Percentiles rank a stretch among this genome's conserved stretches.
Evolutionary conservation across 768 basidiomycete genomes (phyloP).

Genomic region (Amanita pallidorosea): DNA sequence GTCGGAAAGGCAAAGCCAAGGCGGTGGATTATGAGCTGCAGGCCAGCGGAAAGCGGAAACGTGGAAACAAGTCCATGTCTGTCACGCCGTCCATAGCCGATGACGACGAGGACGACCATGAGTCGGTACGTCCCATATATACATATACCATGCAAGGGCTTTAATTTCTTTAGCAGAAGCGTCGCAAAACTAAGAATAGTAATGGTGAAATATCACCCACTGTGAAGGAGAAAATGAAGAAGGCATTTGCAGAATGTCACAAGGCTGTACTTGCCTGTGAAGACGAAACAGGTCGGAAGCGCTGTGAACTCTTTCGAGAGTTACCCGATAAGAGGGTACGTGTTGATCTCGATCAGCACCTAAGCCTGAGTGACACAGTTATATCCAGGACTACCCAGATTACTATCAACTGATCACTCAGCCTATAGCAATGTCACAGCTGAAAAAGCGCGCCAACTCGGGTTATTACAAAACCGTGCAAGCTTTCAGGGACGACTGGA

Average conservation of each 20-base stretch:
- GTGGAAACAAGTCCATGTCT: conserved; percentile 61
- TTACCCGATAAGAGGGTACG: conserved; percentile 70
- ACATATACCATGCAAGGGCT: not conserved
- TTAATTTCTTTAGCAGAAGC: conserved; percentile 45
- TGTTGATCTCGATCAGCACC: not conserved
- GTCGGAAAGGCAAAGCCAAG: conserved; percentile 53
- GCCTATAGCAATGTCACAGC: conserved; percentile 81
- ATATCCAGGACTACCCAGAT: conserved; percentile 70
- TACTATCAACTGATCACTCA: conserved; percentile 84
- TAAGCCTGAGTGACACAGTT: not conserved
- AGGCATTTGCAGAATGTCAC: conserved; percentile 67
- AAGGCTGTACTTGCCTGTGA: conserved; percentile 64
- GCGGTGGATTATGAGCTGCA: conserved; percentile 39
- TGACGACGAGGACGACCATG: conserved; percentile 70
- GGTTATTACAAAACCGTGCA: conserved; percentile 66
- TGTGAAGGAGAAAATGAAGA: conserved; percentile 72
- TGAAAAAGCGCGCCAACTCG: conserved; percentile 65
- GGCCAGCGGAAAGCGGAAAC: conserved; percentile 63
- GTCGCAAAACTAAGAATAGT: conserved; percentile 58
- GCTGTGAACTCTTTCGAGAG: conserved; percentile 81
- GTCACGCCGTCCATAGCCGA: conserved; percentile 71
- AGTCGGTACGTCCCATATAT: conserved; percentile 34
- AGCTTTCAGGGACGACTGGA: conserved; percentile 70
- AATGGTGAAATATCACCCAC: conserved; percentile 41
- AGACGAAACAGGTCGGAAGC: conserved; percentile 64